A percentile compares a stretch with the other conserved stretches of the same genome.
Conservation (phyloP, 2,329 filamentous ascomycete genomes). For the Pseudogymnoascus sp. region DNA sequence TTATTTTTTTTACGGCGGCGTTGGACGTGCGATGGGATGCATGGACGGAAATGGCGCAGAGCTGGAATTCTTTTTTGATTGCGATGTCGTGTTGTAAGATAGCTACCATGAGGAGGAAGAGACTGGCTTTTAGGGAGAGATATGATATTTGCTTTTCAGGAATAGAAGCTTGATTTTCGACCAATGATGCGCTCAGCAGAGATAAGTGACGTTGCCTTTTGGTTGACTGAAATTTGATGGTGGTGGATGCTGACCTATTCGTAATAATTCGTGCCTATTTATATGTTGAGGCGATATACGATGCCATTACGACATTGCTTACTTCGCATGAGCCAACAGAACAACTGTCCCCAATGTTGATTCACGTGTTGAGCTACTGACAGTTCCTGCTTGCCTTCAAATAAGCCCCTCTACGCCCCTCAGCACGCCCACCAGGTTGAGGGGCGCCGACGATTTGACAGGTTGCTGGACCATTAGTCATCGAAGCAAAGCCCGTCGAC, state of each 20-base stretch:
- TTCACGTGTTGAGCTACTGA: neutral
- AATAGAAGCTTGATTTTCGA: constrained; percentile 5
- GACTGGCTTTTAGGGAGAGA: neutral
- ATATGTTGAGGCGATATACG: neutral
- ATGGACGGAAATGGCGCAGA: constrained; percentile 6
- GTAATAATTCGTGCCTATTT: neutral
- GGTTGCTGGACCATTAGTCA: neutral
- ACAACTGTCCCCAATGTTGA: neutral
- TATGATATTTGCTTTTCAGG: constrained; percentile 8
- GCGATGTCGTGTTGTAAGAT: constrained; percentile 6
- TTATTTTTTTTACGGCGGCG: neutral
- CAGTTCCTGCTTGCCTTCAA: neutral
- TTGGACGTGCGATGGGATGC: constrained; percentile 7
- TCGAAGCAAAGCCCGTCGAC: neutral
- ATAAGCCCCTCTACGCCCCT: neutral
- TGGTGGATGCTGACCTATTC: neutral
- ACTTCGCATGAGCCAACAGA: neutral
- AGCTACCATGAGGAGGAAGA: neutral
- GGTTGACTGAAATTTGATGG: neutral
- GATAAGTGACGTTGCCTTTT: neutral
- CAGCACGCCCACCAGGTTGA: neutral
- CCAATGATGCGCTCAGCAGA: neutral
- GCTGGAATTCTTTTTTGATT: constrained; percentile 1
- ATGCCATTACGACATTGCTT: neutral
- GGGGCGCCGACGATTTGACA: neutral